Base-by-base conservation (phyloP, 164 flowering plant species). In the Magnolia changhungtana region DNA sequence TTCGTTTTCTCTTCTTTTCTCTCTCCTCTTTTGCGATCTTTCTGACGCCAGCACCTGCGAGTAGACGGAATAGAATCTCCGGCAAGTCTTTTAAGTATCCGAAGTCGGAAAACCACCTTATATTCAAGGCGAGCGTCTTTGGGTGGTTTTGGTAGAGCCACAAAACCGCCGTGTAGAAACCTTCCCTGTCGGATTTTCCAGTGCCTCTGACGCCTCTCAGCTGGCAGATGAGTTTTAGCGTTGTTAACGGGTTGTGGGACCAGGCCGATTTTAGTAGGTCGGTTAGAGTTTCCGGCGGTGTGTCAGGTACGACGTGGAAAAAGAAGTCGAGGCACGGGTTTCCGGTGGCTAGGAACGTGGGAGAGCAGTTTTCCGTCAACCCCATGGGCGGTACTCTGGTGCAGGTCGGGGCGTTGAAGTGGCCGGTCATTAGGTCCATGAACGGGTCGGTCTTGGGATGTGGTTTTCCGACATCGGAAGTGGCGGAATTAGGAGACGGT, bases 301-400 rank as follows among this genome's bases (percentile, higher is more conserved):
- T 88, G 51, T 80, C 79, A 8, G 88, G 93, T 9, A 87, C 87
- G 19, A 85, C 80, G 65, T 87, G 92, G 84, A 88, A 90, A 83
- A 90, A 90, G 89, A 90, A 89, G 69, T 90, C 89, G 27, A 89
- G 81, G 72, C 88, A 87, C 0, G 89, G 89, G 74, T 91, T 82
- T 8, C 89, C 87, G 71, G 90, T 71, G 73, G 87, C 64, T 14
- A 84, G 65, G 71, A 76, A 89, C 7, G 90, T 87, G 2, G 87
- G 74, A 1, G 89, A 84, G 29, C 0, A 0, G 74, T 87, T 89
- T 67, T 86, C 88, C 2, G 91, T 89, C 23, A 77, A 51, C 20
- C 87, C 88, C 81, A 78, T 79, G 8, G 78, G 79, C 45, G 29
- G 67, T 10, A 11, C 16, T 16, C 67, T 21, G 58, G 55, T 58